Evolutionary conservation across 2,329 filamentous ascomycete species (phyloP).

Genomic region (Ramichloridium luteum): DNA sequence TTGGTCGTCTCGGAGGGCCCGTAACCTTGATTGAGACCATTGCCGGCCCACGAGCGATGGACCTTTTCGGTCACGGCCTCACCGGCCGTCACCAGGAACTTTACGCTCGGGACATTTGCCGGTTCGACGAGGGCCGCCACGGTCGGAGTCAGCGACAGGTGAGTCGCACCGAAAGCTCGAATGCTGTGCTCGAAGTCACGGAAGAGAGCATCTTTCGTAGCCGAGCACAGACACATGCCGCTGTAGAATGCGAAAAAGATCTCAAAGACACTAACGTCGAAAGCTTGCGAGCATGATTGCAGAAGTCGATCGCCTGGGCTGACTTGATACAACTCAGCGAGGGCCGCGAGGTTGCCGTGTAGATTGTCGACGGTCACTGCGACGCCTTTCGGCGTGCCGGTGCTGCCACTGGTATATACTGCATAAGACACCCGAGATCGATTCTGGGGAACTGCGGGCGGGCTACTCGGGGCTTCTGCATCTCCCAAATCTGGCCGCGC

Average conservation of each 20-base stretch:
- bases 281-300: slow-evolving; percentile 73
- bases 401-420: slow-evolving; percentile 75
- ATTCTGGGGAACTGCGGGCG: slow-evolving; percentile 23
- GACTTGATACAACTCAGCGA: slow-evolving; percentile 55
- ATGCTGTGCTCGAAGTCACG: slow-evolving; percentile 59
- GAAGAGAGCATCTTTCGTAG: slow-evolving; percentile 61
- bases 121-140: slow-evolving; percentile 66
- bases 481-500: slow-evolving; percentile 24
- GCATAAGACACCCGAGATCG: slow-evolving; percentile 52
- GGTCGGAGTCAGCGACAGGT: slow-evolving; percentile 76
- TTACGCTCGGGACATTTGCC: slow-evolving; percentile 53
- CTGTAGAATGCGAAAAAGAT: slow-evolving; percentile 74
- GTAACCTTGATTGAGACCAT: slow-evolving; percentile 65
- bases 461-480: slow-evolving; percentile 24
- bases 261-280: slow-evolving; percentile 81
- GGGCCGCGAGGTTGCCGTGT: slow-evolving; percentile 57
- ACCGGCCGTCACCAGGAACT: slow-evolving; percentile 69
- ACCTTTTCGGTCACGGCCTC: slow-evolving; percentile 67
- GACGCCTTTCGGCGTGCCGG: slow-evolving; percentile 68
- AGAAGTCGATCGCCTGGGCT: slow-evolving; percentile 48
- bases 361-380: slow-evolving; percentile 66
- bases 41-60: slow-evolving; percentile 53
- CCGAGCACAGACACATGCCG: slow-evolving; percentile 68
- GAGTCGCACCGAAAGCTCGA: slow-evolving; percentile 52
- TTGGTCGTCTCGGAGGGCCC: slow-evolving; percentile 81